Conservation (phyloP, 495 filamentous ascomycete species). For the Penicillium chermesinum region DNA sequence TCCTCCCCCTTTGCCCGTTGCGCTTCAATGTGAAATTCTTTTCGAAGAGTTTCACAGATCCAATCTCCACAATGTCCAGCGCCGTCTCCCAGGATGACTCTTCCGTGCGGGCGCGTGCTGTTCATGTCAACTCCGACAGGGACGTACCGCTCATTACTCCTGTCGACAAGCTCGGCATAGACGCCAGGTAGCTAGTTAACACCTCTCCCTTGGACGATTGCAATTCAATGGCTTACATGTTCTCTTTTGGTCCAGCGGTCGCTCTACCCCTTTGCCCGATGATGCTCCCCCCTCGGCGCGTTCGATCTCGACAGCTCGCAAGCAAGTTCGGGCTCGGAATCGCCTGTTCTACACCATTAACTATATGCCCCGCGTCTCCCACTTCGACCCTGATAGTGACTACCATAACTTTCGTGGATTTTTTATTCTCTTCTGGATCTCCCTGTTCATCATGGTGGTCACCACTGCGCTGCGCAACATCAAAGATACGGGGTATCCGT, state of each 20-base stretch:
- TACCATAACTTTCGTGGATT: slow-evolving; percentile 95
- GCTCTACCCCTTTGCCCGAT: slow-evolving; percentile 80
- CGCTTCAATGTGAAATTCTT: slow-evolving; percentile 23
- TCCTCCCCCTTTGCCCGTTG: background rate
- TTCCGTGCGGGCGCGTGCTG: slow-evolving; percentile 26
- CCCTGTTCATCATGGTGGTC: slow-evolving; percentile 91
- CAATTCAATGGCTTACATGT: slow-evolving; percentile 5
- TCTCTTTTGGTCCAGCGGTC: slow-evolving; percentile 53
- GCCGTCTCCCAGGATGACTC: slow-evolving; percentile 29
- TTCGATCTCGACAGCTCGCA: slow-evolving; percentile 77
- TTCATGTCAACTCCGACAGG: slow-evolving; percentile 23
- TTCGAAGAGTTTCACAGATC: slow-evolving; percentile 6
- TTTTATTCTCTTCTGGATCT: slow-evolving; percentile 97
- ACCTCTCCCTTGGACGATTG: background rate
- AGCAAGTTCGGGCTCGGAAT: slow-evolving; percentile 77
- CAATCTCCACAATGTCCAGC: slow-evolving; percentile 29
- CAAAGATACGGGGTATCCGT: slow-evolving; percentile 85
- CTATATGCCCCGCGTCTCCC: slow-evolving; percentile 87
- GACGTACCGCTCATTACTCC: slow-evolving; percentile 20
- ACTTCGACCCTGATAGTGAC: slow-evolving; percentile 90
- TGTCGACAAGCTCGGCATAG: slow-evolving; percentile 21
- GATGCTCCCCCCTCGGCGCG: slow-evolving; percentile 88
- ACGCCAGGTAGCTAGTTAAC: slow-evolving; percentile 26
- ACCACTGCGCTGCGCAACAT: slow-evolving; percentile 87
- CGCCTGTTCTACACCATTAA: slow-evolving; percentile 94